Evolutionary conservation across 106 monocot species (phyloP), one percentile per base, ranked within the genome.

Genomic region (Phalaenopsis aphrodite): DNA sequence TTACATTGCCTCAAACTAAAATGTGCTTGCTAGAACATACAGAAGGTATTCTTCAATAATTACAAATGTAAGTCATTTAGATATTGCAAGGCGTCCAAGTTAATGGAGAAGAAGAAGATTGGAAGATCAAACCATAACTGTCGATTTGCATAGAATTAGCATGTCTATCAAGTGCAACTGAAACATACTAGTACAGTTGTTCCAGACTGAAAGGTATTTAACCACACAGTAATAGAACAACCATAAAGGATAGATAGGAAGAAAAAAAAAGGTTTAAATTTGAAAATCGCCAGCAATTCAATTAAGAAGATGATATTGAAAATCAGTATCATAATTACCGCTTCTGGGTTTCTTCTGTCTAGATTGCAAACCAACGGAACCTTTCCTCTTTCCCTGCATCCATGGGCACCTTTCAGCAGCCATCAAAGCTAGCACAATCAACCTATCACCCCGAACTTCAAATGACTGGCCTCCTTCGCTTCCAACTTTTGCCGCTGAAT

Each of bases 341-440:
- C 36, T 74, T 43, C 42, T 74, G 16, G 42, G 43, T 74, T 74
- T 74, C 42, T 74, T 74, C 42, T 17, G 19, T 39, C 43, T 45
- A 21, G 74, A 36, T 45, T 74, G 74, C 42, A 43, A 42, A 74
- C 19, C 41, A 74, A 42, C 45, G 41, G 74, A 74, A 45, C n/a
- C n/a, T 36, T 8, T 74, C 19, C 74, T n/a, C 74, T 74, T 74
- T 19, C 74, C 74, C 74, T 74, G 42, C 43, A 42, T 74, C 74
- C 74, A 74, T 74, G 74, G 74, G 21, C 74, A 74, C 15, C 43
- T 42, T 43, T 42, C 18, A 19, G 74, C 74, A 42, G 74, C 74
- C 74, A 74, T 74, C 43, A 74, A 74, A 42, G 74, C 74, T 42
- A 18, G 74, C 3, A 74, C 43, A 74, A 74, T 43, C 45, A 74